Conservation (phyloP, 169 alveolate genomes). For the Eimeria brunetti region DNA sequence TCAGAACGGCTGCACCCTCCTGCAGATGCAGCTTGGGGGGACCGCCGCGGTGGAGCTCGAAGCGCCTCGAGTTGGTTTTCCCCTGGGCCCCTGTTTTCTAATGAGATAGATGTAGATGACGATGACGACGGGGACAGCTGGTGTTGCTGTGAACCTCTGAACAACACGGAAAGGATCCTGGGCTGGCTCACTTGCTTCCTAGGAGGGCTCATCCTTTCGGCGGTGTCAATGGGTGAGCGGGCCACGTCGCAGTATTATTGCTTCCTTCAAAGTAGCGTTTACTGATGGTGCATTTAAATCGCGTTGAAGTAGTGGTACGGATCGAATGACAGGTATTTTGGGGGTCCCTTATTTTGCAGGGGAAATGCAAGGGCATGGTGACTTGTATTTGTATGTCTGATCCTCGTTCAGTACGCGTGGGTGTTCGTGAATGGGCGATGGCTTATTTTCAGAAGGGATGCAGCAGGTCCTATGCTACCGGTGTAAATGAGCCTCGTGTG, state of each 20-base stretch:
- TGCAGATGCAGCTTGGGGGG: slow-evolving; percentile 8
- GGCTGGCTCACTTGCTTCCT: slow-evolving; percentile 79
- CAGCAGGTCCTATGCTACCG: not conserved
- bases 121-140: slow-evolving; percentile 74
- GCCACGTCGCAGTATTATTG: not conserved
- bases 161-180: slow-evolving; percentile 66
- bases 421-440: not conserved
- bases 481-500: no score
- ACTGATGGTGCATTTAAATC: not conserved
- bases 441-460: not conserved
- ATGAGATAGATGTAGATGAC: slow-evolving; percentile 28
- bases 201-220: slow-evolving; percentile 76
- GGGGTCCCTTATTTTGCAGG: not conserved
- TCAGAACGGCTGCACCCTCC: slow-evolving; percentile 46
- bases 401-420: not conserved
- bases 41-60: slow-evolving; percentile 32
- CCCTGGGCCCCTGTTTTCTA: slow-evolving; percentile 15
- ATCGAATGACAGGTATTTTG: not conserved
- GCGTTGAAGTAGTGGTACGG: not conserved
- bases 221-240: slow-evolving; percentile 71
- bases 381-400: not conserved
- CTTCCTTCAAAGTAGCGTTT: not conserved
- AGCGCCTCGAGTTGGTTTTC: slow-evolving; percentile 52
- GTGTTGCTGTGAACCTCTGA: slow-evolving; percentile 73
- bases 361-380: not conserved